A percentile compares a stretch with the other conserved stretches of the same genome.
phyloP scores from a whole-genome alignment of 306 rosid species.

The Citrullus amarus region DNA sequence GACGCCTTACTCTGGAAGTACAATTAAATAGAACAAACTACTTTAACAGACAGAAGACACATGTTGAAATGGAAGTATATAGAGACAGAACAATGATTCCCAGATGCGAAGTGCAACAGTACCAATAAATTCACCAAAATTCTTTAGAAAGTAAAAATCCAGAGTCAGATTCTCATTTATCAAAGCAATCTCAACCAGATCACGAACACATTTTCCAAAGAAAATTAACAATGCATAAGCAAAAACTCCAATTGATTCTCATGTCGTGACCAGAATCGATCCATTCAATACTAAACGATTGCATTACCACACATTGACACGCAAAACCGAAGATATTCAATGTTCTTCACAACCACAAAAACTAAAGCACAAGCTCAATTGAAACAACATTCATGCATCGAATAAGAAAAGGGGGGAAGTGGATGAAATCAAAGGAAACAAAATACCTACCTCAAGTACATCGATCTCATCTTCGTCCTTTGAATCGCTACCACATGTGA shows the following conservation, averaged over 20 bases:
- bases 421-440: neutral
- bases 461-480: constrained; percentile 42
- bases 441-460: constrained; percentile 27
- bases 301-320: neutral
- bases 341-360: neutral
- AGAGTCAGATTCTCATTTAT: neutral
- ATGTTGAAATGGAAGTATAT: neutral
- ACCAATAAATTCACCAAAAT: neutral
- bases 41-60: neutral
- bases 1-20: constrained; percentile 50
- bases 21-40: neutral
- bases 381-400: neutral
- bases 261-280: neutral
- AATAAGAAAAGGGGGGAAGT: neutral
- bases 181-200: neutral
- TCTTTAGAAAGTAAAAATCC: neutral
- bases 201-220: neutral
- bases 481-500: constrained; percentile 58
- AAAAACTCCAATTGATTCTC: neutral
- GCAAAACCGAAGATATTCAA: neutral
- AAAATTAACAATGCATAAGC: neutral
- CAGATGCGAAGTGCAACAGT: neutral
- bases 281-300: neutral
- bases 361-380: neutral
- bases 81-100: neutral